Evolutionary conservation across 2,329 filamentous ascomycete species (phyloP).

Genomic region (Fusarium aywerte): DNA sequence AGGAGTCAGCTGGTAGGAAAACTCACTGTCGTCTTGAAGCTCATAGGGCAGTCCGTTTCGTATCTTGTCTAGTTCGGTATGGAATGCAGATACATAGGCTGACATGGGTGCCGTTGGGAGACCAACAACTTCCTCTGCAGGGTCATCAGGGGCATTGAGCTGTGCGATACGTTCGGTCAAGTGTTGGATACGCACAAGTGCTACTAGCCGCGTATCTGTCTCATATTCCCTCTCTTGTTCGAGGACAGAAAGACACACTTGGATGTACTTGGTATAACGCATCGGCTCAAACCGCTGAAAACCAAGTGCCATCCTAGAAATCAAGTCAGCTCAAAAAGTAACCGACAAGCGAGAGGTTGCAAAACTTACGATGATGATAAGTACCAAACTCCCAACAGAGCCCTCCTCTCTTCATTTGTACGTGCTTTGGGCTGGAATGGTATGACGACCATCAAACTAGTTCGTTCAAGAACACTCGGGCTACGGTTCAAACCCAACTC

Average conservation of each 20-base stretch:
- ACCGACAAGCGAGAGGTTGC: accelerated
- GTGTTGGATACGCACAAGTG: constrained; percentile 61
- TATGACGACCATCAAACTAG: constrained; percentile 55
- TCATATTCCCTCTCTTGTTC: constrained; percentile 57
- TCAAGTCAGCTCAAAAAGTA: constrained; percentile 8
- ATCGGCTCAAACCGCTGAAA: constrained; percentile 60
- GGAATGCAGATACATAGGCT: constrained; percentile 60
- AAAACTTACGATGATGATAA: constrained; percentile 61
- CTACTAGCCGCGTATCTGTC: constrained; percentile 58
- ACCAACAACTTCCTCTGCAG: constrained; percentile 49
- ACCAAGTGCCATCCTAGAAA: constrained; percentile 54
- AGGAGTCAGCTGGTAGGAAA: accelerated
- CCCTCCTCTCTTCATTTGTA: constrained; percentile 64
- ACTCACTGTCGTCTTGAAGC: constrained; percentile 55
- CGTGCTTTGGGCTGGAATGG: constrained; percentile 53
- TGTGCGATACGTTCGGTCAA: constrained; percentile 62
- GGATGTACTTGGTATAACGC: constrained; percentile 63
- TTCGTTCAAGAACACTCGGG: constrained; percentile 56
- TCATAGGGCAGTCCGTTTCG: constrained; percentile 50
- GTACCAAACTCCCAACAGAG: constrained; percentile 65
- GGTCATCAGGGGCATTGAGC: constrained; percentile 52
- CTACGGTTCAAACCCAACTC: constrained; percentile 60
- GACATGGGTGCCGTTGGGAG: constrained; percentile 56
- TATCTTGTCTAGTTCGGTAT: constrained; percentile 58
- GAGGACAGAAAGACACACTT: constrained; percentile 61